These are phyloP conservation scores for Candida suzukii DNA, from an alignment of 805 yeast genomes.

Conservation along the genomic window DNA sequence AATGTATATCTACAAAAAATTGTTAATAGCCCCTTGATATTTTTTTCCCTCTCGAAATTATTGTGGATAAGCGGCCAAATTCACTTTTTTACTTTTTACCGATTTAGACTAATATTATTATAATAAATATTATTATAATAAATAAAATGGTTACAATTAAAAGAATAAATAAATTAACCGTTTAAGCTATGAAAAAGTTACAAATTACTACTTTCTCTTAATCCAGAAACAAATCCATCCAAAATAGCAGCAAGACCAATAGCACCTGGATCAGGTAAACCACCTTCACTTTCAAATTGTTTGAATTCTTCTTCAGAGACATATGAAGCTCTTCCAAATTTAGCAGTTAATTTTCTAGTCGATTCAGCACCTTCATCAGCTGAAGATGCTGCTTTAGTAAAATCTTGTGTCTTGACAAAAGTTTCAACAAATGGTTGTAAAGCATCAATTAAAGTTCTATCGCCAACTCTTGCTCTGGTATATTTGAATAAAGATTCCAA, in stretches of 20 bases:
- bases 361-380: conserved; percentile 71
- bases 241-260: conserved; percentile 55
- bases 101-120: no score
- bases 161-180: no score
- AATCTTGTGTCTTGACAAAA: conserved; percentile 42
- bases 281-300: conserved; percentile 46
- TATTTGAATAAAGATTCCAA: conserved; percentile 71
- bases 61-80: no score
- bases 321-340: conserved; percentile 91
- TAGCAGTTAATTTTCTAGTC: conserved; percentile 71
- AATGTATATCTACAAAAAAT: no score
- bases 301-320: conserved; percentile 58
- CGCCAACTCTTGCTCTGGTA: conserved; percentile 85
- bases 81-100: no score
- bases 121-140: no score
- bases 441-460: conserved; percentile 84
- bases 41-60: no score
- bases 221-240: conserved; percentile 23
- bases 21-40: no score
- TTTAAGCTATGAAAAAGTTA: background rate
- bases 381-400: conserved; percentile 55
- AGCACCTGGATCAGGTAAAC: conserved; percentile 95
- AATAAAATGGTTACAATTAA: no score
- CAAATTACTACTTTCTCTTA: conserved; percentile 2
- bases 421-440: conserved; percentile 78